Base-by-base conservation (phyloP, 2,329 filamentous ascomycete genomes). In the Trichoderma hamatum region DNA sequence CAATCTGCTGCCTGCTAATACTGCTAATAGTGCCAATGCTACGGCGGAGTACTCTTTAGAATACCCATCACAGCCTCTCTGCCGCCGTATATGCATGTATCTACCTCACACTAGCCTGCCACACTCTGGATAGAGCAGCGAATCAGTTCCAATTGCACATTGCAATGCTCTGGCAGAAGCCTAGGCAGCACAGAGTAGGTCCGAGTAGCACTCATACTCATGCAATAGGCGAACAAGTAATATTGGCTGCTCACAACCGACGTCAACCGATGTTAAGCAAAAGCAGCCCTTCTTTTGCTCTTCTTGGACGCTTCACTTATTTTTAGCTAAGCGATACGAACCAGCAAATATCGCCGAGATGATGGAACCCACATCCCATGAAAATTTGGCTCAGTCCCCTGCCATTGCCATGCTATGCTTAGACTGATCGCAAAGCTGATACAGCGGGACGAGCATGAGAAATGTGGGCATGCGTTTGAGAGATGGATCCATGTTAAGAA, bases 281-380 rank as follows among this genome's bases (percentile, higher is more conserved):
- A 54, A 21, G 10, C 3, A 46, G 11, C 32, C n/a, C 19, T 21
- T 62, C 43, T 39, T 36, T 52, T 7, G 14, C 21, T 62, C 26
- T 49, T 46, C 26, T 63, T 36, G 21, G 46, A 49, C 13, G 46
- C n/a, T 65, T 39, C 34, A 32, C 19, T 28, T 55, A 43, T 55
- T 16, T 46, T 21, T 55, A 16, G 39, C 16, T 43, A 28, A 56
- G 34, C 34, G 51, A 43, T 24, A 30, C 49, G 39, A 39, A 32
- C 43, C 21, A 63, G 60, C 60, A 52, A 52, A 55, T 46, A 46
- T 65, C 24, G 62, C 34, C 49, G 62, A 65, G 36, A 55, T 65
- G 52, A 46, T 24, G 28, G 52, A 39, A 49, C 36, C 61, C 61
- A 64, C 61, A 56, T n/a, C 62, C 62, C 55, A 21, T 30, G 36